Base-by-base conservation (phyloP, 306 rosid species). In the Trichosanthes truncata region DNA sequence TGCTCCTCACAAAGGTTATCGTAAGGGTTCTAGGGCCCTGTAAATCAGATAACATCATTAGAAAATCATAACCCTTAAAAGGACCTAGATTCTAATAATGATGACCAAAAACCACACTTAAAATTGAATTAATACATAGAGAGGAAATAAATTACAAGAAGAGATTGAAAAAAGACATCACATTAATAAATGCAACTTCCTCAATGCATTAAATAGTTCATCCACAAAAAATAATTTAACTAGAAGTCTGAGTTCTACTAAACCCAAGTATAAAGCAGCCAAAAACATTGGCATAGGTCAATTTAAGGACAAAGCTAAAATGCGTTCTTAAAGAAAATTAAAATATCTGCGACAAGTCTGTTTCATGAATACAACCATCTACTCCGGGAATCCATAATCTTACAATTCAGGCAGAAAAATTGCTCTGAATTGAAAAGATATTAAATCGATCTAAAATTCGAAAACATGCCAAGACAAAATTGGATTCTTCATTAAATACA, bases 1-100 rank as follows among this genome's bases (percentile, higher is more conserved):
- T 66, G 41, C 92, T 87, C 80, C 84, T 86, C 81, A 90, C 91
- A 87, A 87, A 91, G 81, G 97, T 82, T 78, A 90, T 79, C 38
- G 45, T 62, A 10, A 91, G 94, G 56, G 84, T 89, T 88, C 88
- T 93, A 72, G 93, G 78, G 35, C 84, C 89, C 94, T 95, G 89
- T 31, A 77, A 84, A 83, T 51, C 41, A 84, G 84, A 83, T 33
- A 68, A 72, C 77, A 48, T 9, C 63, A 85, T 80, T 67, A 18
- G 35, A 75, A 69, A 41, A 53, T 29, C 41, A 68, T 55, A 40
- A 25, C 35, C 25, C 60, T 41, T 14, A 10, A 41, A 49, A 29
- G 15, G 5, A 45, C 67, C 51, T 36, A 38, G 31, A 57, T 7
- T 56, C 48, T 29, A 71, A 49, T 60, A 52, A n/a, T 59, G 38